phyloP scores from a whole-genome alignment of 805 yeast genomes.

The Kodamaea lidongshanica region DNA sequence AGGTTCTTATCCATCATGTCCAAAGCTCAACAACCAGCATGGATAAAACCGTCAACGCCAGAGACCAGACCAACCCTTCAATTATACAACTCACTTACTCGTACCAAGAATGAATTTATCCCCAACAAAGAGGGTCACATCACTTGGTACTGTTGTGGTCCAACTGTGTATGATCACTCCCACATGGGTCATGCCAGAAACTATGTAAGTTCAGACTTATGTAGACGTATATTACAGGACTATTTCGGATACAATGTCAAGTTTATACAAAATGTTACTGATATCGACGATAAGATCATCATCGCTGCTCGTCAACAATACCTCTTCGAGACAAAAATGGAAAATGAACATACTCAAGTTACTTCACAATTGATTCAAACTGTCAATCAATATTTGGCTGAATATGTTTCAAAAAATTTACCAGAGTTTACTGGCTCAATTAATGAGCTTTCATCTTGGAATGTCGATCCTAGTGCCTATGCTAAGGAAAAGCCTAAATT shows the following conservation, averaged over 20 bases:
- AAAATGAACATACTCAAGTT: conserved; percentile 21
- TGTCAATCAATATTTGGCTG: conserved; percentile 39
- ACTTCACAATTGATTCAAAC: conserved; percentile 31
- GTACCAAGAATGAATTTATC: conserved; percentile 71
- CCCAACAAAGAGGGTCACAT: conserved; percentile 62
- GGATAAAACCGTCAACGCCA: conserved; percentile 20
- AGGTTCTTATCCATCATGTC: conserved; percentile 2
- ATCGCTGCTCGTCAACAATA: conserved; percentile 88
- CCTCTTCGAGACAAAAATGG: conserved; percentile 58
- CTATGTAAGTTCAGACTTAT: conserved; percentile 90
- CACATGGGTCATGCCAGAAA: conserved; percentile 99
- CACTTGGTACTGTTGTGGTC: conserved; percentile 97
- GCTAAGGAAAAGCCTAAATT: conserved; percentile 69
- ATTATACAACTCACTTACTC: conserved; percentile 77
- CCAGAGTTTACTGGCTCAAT: conserved; percentile 32
- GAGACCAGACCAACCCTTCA: conserved; percentile 38
- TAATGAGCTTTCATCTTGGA: conserved; percentile 47
- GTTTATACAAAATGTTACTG: conserved; percentile 97
- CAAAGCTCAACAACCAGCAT: conserved; percentile 32
- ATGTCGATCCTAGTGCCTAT: conserved; percentile 45
- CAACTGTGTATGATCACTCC: conserved; percentile 91
- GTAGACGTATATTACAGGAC: conserved; percentile 81
- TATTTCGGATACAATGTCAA: conserved; percentile 85
- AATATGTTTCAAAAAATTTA: conserved; percentile 51
- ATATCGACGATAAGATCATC: conserved; percentile 95